Evolutionary conservation across 768 basidiomycete genomes (phyloP).

Genomic region (Rhodosporidiobolus sp.): DNA sequence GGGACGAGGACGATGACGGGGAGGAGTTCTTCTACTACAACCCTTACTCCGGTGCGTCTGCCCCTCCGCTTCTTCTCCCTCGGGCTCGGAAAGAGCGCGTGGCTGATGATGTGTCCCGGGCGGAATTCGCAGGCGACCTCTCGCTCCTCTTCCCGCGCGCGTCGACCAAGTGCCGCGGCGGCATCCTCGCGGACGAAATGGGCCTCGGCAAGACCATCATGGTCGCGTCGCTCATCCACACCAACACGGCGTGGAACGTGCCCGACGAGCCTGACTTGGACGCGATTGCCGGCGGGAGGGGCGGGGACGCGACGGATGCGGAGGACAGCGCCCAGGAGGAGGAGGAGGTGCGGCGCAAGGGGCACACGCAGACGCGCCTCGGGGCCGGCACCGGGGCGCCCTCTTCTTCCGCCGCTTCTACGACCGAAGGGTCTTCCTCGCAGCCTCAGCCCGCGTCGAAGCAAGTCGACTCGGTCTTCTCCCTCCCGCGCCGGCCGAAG

Average conservation of each 20-base stretch:
- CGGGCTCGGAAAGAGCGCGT: neutral
- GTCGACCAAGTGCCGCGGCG: slow-evolving; percentile 72
- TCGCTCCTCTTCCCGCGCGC: slow-evolving; percentile 79
- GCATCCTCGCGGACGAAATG: slow-evolving; percentile 85
- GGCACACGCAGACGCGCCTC: neutral
- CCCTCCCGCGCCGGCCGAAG: neutral
- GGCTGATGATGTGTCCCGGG: neutral
- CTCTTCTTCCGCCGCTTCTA: neutral
- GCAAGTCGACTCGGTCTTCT: neutral
- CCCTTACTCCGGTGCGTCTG: slow-evolving; percentile 62
- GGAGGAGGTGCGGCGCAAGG: neutral
- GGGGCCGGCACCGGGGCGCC: neutral
- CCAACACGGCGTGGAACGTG: slow-evolving; percentile 28
- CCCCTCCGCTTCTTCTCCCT: neutral
- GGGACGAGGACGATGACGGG: slow-evolving; percentile 46
- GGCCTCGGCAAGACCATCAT: slow-evolving; percentile 96
- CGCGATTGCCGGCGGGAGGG: too few species aligned
- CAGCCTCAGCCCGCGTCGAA: neutral
- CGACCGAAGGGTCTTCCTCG: too few species aligned
- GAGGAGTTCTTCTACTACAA: slow-evolving; percentile 89
- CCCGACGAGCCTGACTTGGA: neutral
- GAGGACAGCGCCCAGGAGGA: neutral
- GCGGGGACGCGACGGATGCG: neutral
- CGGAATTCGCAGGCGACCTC: slow-evolving; percentile 60
- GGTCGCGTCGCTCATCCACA: slow-evolving; percentile 66